A percentile compares a stretch with the other conserved stretches of the same genome.
Evolutionary conservation across 257 asterid genomes (phyloP).

Genomic region (Solanum bulbocastanum): DNA sequence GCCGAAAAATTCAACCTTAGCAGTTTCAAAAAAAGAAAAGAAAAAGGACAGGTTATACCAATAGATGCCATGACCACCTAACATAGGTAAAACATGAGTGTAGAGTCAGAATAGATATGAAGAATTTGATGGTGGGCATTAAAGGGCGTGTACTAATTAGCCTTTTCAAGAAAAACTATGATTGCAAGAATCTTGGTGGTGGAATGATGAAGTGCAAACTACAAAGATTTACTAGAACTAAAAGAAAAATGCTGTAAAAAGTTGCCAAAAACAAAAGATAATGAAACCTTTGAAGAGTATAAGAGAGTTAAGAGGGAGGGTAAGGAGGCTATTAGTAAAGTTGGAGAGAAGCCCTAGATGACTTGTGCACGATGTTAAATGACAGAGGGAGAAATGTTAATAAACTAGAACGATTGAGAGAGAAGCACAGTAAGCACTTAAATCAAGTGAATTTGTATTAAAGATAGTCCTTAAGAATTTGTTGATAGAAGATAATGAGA

Average conservation of each 20-base stretch:
- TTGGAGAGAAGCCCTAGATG: background rate
- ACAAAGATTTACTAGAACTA: background rate
- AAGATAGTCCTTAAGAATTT: background rate
- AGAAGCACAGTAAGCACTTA: background rate
- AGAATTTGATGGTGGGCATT: background rate
- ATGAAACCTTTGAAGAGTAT: background rate
- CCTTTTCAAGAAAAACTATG: background rate
- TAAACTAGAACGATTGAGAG: background rate
- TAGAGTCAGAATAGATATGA: background rate
- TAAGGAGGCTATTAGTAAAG: background rate
- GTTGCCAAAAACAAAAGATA: background rate
- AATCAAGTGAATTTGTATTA: background rate
- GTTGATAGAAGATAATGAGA: background rate
- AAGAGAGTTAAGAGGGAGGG: background rate
- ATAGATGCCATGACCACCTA: background rate
- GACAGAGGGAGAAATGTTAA: background rate
- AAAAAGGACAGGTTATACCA: background rate
- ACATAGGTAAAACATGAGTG: background rate
- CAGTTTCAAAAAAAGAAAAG: too few relatives aligned
- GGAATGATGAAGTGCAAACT: background rate
- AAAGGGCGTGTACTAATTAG: background rate
- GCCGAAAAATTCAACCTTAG: too few relatives aligned
- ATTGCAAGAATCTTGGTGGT: background rate
- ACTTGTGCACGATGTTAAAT: background rate
- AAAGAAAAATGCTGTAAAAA: background rate